Conservation (phyloP, 2,329 filamentous ascomycete genomes). For the Graphilbum fragrans region DNA sequence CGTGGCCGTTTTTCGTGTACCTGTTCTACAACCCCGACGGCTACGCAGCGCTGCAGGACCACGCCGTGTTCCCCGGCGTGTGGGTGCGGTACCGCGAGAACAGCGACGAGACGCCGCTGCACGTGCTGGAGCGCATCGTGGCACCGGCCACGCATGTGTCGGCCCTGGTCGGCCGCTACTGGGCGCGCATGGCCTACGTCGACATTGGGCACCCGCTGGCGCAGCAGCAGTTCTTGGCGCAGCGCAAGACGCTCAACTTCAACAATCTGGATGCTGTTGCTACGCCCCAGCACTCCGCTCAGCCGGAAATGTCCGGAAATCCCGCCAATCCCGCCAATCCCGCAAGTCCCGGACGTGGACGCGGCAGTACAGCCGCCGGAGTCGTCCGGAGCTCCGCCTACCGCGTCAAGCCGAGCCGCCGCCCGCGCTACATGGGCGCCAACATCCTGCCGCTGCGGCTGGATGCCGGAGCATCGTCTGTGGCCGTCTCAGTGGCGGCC, state of each 20-base stretch:
- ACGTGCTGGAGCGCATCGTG: constrained; percentile 25
- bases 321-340: too few species aligned
- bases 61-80: constrained; percentile 27
- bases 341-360: too few species aligned
- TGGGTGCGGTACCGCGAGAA: constrained; percentile 27
- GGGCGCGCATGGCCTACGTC: constrained; percentile 40
- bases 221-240: constrained; percentile 22
- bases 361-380: constrained; percentile 13
- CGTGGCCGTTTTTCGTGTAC: constrained; percentile 38
- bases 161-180: constrained; percentile 32
- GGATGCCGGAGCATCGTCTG: constrained; percentile 1
- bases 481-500: background rate
- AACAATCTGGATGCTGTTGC: constrained; percentile 24
- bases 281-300: background rate
- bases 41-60: constrained; percentile 23
- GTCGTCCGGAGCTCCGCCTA: too few species aligned
- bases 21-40: constrained; percentile 34
- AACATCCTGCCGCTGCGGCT: constrained; percentile 30
- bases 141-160: constrained; percentile 21
- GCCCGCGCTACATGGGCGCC: constrained; percentile 35
- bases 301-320: too few species aligned
- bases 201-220: constrained; percentile 33
- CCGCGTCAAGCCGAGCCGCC: constrained; percentile 26
- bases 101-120: constrained; percentile 37
- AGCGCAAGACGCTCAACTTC: constrained; percentile 25